Evolutionary conservation across 164 flowering plant genomes (phyloP).

Genomic region (Nymphaea colorata): DNA sequence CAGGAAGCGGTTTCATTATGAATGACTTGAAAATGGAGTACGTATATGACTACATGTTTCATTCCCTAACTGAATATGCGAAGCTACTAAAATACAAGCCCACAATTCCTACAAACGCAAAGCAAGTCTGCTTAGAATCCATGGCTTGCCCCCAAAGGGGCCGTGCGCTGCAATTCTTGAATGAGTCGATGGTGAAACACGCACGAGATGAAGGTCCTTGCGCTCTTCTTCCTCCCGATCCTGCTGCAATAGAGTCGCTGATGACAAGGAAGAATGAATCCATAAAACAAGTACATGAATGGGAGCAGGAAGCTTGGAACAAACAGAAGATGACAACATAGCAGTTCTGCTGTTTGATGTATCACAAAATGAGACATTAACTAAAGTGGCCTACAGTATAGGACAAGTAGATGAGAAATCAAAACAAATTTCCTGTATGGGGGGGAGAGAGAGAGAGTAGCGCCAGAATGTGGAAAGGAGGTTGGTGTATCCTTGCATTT

Average conservation of each 20-base stretch:
- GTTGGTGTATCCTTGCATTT: no score
- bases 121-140: conserved; percentile 29
- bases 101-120: conserved; percentile 20
- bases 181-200: conserved; percentile 30
- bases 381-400: no score
- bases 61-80: conserved; percentile 38
- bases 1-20: conserved; percentile 30
- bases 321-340: no score
- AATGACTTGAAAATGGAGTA: conserved; percentile 44
- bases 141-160: conserved; percentile 37
- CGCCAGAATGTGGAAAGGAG: no score
- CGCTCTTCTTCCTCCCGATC: not conserved
- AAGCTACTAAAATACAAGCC: conserved; percentile 48
- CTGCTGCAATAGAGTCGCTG: not conserved
- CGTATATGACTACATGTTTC: conserved; percentile 61
- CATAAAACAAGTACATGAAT: not conserved
- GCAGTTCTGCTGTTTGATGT: no score
- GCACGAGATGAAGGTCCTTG: not conserved
- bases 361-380: no score
- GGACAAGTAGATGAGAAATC: no score
- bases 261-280: not conserved
- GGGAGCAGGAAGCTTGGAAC: not conserved
- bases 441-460: no score
- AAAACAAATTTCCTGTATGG: no score
- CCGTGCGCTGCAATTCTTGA: conserved; percentile 24